These are phyloP conservation scores for Bifiguratus adelaidae DNA, from an alignment of 192 early-diverging fungal species.

Conservation along the genomic window DNA sequence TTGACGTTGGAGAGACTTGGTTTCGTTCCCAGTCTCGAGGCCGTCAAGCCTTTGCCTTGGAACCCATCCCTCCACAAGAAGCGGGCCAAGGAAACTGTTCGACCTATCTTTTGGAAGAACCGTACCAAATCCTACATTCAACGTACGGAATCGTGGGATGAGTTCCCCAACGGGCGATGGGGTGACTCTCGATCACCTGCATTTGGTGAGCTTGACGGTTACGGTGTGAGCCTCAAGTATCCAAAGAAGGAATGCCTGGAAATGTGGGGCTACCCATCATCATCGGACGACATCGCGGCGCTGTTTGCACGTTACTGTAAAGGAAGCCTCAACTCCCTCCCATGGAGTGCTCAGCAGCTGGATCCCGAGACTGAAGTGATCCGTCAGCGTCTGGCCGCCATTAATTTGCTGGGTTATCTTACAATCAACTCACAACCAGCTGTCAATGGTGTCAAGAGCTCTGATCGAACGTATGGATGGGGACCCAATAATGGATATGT, in stretches of 20 bases:
- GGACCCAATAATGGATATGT: slow-evolving; percentile 94
- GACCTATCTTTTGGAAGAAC: slow-evolving; percentile 98
- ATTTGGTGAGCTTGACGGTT: slow-evolving; percentile 71
- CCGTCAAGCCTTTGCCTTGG: slow-evolving; percentile 21
- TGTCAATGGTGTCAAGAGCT: slow-evolving; percentile 75
- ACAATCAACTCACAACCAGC: slow-evolving; percentile 96
- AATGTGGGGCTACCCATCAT: slow-evolving; percentile 72
- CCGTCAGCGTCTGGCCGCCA: slow-evolving; percentile 46
- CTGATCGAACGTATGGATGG: slow-evolving; percentile 81
- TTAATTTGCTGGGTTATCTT: slow-evolving; percentile 76
- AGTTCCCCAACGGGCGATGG: slow-evolving; percentile 98
- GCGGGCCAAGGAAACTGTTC: slow-evolving; percentile 88
- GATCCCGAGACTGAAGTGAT: slow-evolving; percentile 67
- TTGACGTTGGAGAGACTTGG: slow-evolving; percentile 80
- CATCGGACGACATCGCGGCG: slow-evolving; percentile 51
- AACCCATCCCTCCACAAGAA: slow-evolving; percentile 68
- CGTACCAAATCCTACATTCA: slow-evolving; percentile 82
- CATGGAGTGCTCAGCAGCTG: slow-evolving; percentile 80
- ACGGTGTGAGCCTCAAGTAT: slow-evolving; percentile 71
- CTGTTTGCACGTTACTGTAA: slow-evolving; percentile 81
- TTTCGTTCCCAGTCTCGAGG: slow-evolving; percentile 62
- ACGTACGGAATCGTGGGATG: slow-evolving; percentile 91
- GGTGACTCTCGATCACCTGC: slow-evolving; percentile 93
- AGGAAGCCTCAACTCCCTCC: slow-evolving; percentile 69
- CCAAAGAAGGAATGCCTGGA: slow-evolving; percentile 46